Evolutionary conservation across 345 rosid genomes (phyloP).

Genomic region (Physaria fendleri): DNA sequence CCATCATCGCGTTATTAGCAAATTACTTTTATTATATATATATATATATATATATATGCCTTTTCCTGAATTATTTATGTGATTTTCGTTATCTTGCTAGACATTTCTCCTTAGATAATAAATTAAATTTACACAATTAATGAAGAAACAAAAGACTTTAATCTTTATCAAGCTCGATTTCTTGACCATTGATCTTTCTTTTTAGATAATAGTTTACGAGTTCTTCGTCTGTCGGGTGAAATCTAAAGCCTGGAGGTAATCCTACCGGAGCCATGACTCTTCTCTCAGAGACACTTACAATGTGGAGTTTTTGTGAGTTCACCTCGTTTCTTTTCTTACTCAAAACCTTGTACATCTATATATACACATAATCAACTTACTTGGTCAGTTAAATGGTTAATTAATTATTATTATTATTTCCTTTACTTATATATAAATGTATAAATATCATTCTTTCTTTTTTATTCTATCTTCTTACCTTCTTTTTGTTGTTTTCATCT

Average conservation of each 20-base stretch:
- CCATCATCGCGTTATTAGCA: conserved; percentile 16
- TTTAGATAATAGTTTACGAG: conserved; percentile 90
- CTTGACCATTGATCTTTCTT: conserved; percentile 72
- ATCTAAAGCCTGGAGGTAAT: conserved; percentile 91
- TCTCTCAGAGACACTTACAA: background rate
- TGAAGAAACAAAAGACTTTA: background rate
- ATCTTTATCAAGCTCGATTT: background rate
- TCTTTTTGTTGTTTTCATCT: conserved; percentile 33
- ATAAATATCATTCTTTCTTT: background rate
- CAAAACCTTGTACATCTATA: background rate
- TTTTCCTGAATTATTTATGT: too few species aligned
- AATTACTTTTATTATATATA: background rate
- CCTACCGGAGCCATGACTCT: conserved; percentile 40
- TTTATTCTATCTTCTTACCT: conserved; percentile 1
- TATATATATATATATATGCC: too few species aligned
- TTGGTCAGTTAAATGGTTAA: background rate
- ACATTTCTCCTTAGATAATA: background rate
- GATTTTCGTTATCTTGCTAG: background rate
- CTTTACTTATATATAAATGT: conserved; percentile 1
- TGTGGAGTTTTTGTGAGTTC: background rate
- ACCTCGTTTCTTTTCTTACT: conserved; percentile 12
- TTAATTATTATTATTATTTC: background rate
- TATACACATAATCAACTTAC: background rate
- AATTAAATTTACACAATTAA: conserved; percentile 1
- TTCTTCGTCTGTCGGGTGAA: conserved; percentile 95